A percentile compares a stretch with the other conserved stretches of the same genome.
Conservation (phyloP, 257 asterid genomes). For the Solanum acaule region DNA sequence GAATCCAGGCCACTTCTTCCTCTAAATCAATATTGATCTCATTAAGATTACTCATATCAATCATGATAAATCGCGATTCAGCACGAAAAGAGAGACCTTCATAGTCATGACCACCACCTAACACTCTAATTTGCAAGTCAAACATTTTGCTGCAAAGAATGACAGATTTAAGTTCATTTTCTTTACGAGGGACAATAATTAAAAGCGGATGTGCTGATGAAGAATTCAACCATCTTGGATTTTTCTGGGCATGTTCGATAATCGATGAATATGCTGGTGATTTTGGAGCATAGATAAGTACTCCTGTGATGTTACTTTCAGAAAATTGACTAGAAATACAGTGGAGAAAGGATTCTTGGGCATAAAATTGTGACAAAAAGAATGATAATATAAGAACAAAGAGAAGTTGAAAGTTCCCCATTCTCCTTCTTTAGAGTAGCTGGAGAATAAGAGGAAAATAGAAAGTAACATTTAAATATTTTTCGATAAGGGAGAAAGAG, state of each 20-base stretch:
- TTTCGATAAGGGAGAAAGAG: too few relatives aligned
- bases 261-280: not conserved
- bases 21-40: not conserved
- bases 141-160: slow-evolving; percentile 9
- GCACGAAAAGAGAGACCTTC: slow-evolving; percentile 26
- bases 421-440: not conserved
- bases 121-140: slow-evolving; percentile 13
- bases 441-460: not conserved
- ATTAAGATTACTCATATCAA: slow-evolving; percentile 11
- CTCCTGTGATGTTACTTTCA: not conserved
- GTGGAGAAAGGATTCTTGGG: not conserved
- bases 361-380: not conserved
- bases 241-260: slow-evolving; percentile 3
- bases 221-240: slow-evolving; percentile 16
- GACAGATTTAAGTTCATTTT: not conserved
- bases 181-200: slow-evolving; percentile 1
- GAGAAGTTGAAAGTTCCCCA: not conserved
- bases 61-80: slow-evolving; percentile 5
- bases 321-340: not conserved
- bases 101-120: slow-evolving; percentile 31
- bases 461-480: not conserved
- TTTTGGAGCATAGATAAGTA: slow-evolving; percentile 1
- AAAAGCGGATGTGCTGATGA: slow-evolving; percentile 5
- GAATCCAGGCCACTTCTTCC: slow-evolving; percentile 18
- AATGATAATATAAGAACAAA: not conserved